Conservation (phyloP, 202 grass and related monocot species). For the Musa balbisiana region DNA sequence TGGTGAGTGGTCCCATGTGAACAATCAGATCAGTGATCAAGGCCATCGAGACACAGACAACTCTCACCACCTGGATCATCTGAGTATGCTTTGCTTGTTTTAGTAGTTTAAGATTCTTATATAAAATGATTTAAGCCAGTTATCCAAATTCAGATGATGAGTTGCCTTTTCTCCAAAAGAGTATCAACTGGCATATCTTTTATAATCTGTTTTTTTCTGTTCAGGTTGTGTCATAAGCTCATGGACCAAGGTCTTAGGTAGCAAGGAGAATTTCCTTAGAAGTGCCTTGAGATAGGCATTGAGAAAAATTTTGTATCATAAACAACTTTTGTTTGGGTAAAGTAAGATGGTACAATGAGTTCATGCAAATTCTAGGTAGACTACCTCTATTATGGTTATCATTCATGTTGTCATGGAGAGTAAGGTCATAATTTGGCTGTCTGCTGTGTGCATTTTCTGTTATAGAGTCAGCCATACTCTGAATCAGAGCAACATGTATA, state of each 20-base stretch:
- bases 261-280: neutral
- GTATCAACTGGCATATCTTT: neutral
- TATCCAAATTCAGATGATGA: neutral
- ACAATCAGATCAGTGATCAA: conserved; percentile 26
- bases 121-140: neutral
- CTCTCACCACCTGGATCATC: neutral
- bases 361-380: neutral
- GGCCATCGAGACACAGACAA: conserved; percentile 1
- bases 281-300: neutral
- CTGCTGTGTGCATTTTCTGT: neutral
- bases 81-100: neutral
- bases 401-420: neutral
- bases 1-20: conserved; percentile 36
- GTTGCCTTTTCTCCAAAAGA: neutral
- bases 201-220: neutral
- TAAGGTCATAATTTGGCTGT: neutral
- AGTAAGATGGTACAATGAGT: neutral
- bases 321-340: neutral
- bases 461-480: neutral
- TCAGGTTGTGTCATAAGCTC: neutral
- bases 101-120: neutral
- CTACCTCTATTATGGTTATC: too few species aligned
- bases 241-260: neutral
- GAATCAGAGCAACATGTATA: neutral
- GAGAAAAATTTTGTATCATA: neutral